Conservation (phyloP, 352 stramenopile genomes). For the Phytophthora vignae region DNA sequence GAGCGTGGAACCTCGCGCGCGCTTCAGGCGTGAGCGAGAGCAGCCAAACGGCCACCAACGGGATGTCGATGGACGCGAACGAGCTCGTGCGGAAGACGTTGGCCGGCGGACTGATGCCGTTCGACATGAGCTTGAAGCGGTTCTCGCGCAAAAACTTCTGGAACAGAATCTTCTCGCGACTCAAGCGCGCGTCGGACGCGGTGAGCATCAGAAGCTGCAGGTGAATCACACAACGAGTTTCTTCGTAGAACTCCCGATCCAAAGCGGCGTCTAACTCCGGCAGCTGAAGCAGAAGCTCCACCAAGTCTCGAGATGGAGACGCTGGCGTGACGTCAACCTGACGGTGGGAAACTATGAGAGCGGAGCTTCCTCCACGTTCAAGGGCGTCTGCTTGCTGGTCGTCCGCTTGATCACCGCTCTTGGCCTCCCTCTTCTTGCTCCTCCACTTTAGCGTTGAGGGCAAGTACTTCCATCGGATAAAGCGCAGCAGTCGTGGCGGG, state of each 20-base stretch:
- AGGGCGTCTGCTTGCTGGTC: conserved; percentile 27
- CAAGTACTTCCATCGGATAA: conserved; percentile 64
- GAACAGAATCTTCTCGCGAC: conserved; percentile 92
- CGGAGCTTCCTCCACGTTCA: conserved; percentile 24
- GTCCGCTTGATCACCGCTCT: neutral
- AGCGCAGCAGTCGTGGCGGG: conserved; percentile 49
- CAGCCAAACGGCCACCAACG: conserved; percentile 91
- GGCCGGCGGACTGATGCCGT: conserved; percentile 90
- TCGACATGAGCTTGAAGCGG: conserved; percentile 94
- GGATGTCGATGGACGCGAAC: conserved; percentile 91
- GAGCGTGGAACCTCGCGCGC: conserved; percentile 85
- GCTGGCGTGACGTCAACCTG: conserved; percentile 17
- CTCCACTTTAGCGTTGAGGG: conserved; percentile 34
- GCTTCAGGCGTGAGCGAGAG: conserved; percentile 86
- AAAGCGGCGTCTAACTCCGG: conserved; percentile 79
- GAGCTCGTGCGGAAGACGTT: conserved; percentile 92
- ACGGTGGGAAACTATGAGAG: neutral
- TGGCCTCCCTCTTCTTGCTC: conserved; percentile 23
- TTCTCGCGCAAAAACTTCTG: conserved; percentile 95
- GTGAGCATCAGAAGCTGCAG: conserved; percentile 92
- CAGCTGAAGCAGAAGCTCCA: conserved; percentile 69
- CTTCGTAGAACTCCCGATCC: conserved; percentile 85
- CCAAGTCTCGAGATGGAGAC: conserved; percentile 53
- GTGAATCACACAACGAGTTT: conserved; percentile 92
- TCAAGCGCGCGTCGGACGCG: conserved; percentile 85